Evolutionary conservation across 805 yeast genomes (phyloP).

Genomic region (Cyberlindnera maritima): DNA sequence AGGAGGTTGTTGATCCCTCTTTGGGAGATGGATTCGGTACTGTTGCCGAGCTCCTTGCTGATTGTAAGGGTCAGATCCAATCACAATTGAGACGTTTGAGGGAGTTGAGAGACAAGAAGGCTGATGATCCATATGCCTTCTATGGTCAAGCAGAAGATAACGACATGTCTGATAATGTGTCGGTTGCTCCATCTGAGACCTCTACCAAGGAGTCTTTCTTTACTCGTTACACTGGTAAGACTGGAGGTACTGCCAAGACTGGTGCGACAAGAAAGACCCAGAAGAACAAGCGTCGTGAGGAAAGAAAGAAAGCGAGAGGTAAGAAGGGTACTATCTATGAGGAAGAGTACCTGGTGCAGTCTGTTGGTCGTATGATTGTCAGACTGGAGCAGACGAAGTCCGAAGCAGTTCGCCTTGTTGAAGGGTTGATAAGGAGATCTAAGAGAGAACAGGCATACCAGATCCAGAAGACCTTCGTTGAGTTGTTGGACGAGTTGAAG

Average conservation of each 20-base stretch:
- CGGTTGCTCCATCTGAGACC: constrained; percentile 91
- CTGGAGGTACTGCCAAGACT: constrained; percentile 92
- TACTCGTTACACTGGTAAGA: constrained; percentile 95
- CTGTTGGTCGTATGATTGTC: constrained; percentile 84
- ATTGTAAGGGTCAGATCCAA: constrained; percentile 78
- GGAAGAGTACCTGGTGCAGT: constrained; percentile 88
- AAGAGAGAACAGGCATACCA: constrained; percentile 80
- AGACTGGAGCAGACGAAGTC: constrained; percentile 70
- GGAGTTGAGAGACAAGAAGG: constrained; percentile 80
- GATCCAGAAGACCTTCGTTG: constrained; percentile 65
- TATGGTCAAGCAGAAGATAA: constrained; percentile 60
- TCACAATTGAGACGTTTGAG: constrained; percentile 84
- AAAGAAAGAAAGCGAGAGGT: constrained; percentile 93
- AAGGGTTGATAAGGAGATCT: constrained; percentile 68
- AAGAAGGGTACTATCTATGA: constrained; percentile 97
- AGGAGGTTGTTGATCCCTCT: constrained; percentile 63
- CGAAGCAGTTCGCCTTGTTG: constrained; percentile 73
- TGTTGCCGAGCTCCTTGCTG: constrained; percentile 88
- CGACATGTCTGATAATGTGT: constrained; percentile 89
- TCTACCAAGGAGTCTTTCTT: constrained; percentile 91
- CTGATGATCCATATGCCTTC: constrained; percentile 80
- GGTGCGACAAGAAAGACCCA: constrained; percentile 93
- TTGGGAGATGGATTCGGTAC: constrained; percentile 85
- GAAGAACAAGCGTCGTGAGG: constrained; percentile 91
- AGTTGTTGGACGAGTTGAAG: constrained; percentile 51